Base-by-base conservation (phyloP, 257 asterid species). In the Thymus mandschuricus region DNA sequence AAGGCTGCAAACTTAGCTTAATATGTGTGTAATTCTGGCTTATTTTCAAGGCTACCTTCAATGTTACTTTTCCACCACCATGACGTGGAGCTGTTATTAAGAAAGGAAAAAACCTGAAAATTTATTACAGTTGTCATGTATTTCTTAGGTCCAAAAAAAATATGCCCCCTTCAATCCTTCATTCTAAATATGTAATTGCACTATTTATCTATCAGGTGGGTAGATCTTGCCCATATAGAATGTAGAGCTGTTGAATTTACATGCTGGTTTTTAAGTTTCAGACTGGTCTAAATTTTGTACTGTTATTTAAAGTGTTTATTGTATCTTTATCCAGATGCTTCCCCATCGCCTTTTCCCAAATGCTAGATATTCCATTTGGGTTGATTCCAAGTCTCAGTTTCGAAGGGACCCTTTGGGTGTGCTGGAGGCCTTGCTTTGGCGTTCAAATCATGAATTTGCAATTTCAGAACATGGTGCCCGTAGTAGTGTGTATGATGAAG, bases 401-500 rank as follows among this genome's bases (percentile, higher is more conserved):
- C 81, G 98, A 75, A 87, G 99, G 83, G 21, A 21, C 21, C 21
- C 21, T 21, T 21, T 21, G 21, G 98, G 98, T 21, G 91, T 92
- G 54, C 68, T 92, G 82, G 97, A 95, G 69, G 91, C 97, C 73
- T 84, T 95, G 57, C 95, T 95, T 13, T 92, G 98, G 97, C 99
- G 85, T 84, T 78, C 96, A 67, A 80, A 83, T 80, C 68, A 91
- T 33, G 89, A 82, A 57, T 80, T 95, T 73, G 99, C 91, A n/a
- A 95, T 95, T 75, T 95, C 99, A n/a, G 99, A 92, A 81, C 99
- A 95, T 44, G 99, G 99, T 54, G 98, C 99, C 10, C 97, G 99
- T 74, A 92, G 99, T 76, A 92, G 96, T 50, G 96, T 89, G 52
- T 95, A 92, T 64, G 99, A 95, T 68, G 99, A 95, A 82, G 99